Conservation (phyloP, 495 filamentous ascomycete genomes). For the Chaetomium fimeti region DNA sequence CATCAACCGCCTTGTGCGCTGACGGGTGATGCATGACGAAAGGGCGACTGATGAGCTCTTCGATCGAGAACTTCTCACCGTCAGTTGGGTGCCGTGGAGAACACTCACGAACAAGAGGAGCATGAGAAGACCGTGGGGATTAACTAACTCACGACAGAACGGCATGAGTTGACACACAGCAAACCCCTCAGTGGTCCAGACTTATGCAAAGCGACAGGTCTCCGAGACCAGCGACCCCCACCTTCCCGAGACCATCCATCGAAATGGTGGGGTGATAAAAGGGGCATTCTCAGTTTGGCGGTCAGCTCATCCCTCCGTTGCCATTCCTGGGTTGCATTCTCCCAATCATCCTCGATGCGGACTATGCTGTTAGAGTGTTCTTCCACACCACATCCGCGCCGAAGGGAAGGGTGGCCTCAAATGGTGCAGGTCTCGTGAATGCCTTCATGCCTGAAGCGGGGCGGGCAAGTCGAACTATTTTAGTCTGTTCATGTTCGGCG, state of each 20-base stretch:
- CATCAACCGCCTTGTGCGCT: slow-evolving; percentile 35
- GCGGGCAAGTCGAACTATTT: slow-evolving; percentile 20
- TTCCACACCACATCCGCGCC: background rate
- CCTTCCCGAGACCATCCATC: slow-evolving; percentile 11
- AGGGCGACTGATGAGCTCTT: slow-evolving; percentile 5
- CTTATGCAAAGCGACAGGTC: background rate
- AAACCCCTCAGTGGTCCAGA: background rate
- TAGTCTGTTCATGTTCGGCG: slow-evolving; percentile 2
- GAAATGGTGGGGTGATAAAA: slow-evolving; percentile 28
- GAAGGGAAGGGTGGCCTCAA: background rate
- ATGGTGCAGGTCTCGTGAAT: background rate
- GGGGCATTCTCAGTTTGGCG: slow-evolving; percentile 17
- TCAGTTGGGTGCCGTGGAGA: background rate
- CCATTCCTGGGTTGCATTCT: slow-evolving; percentile 11
- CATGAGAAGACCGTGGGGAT: no score
- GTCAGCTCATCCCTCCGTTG: slow-evolving; percentile 9
- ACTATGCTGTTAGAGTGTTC: background rate
- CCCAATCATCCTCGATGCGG: slow-evolving; percentile 8
- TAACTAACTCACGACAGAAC: no score
- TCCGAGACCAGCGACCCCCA: slow-evolving; percentile 13
- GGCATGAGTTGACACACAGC: background rate
- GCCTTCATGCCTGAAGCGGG: slow-evolving; percentile 26
- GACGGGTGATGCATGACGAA: slow-evolving; percentile 26
- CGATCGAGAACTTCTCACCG: background rate
- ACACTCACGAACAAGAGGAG: no score